Evolutionary conservation across 805 yeast species (phyloP).

Genomic region (Saccharomycopsis fermentans): DNA sequence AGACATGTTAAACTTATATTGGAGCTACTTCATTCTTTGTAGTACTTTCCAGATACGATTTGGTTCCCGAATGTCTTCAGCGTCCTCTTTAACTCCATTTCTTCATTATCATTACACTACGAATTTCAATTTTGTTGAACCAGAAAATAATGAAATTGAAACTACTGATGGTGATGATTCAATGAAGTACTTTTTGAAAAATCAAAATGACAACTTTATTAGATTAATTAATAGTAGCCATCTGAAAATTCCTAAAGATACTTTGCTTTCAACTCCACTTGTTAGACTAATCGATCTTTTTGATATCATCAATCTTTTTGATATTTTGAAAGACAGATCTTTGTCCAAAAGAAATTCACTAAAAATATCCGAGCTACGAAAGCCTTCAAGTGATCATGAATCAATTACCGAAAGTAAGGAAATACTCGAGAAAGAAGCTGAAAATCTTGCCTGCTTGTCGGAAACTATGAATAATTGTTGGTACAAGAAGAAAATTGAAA

Average conservation of each 20-base stretch:
- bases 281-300: neutral
- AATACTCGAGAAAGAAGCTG: neutral
- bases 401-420: neutral
- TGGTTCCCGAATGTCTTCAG: neutral
- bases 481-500: neutral
- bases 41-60: neutral
- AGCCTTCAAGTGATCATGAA: neutral
- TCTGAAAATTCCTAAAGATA: neutral
- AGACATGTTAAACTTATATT: neutral
- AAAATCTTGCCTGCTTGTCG: neutral
- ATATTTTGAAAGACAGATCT: neutral
- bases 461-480: neutral
- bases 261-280: neutral
- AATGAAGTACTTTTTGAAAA: neutral
- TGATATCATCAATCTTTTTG: neutral
- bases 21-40: conserved; percentile 1
- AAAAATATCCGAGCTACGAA: neutral
- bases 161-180: neutral
- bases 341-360: neutral
- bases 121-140: neutral
- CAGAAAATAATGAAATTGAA: neutral
- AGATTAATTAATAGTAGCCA: neutral
- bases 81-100: neutral
- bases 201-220: neutral
- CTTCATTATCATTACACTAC: neutral